Base-by-base conservation (phyloP, 441 rosid genomes). In the Eruca vesicaria region DNA sequence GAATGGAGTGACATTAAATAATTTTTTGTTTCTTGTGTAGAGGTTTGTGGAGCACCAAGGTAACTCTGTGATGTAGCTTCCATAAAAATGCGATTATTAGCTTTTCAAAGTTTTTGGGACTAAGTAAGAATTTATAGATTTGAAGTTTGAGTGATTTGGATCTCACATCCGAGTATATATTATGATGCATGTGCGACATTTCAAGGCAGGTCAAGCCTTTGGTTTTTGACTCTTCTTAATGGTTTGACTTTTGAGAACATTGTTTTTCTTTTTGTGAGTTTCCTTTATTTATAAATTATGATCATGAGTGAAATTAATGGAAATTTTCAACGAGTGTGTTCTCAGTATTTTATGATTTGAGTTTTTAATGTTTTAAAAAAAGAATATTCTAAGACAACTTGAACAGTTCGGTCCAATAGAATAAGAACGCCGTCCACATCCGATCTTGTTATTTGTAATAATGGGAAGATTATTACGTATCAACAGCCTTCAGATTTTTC, bases 1-100 rank as follows among this genome's bases (percentile, higher is more conserved):
- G 90, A 82, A 76, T 86, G 91, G 8, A 91, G 86, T 5, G 84
- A 76, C 16, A 80, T 68, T 35, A 71, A 71, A 72, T 77, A 82
- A 35, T 80, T 43, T 45, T 76, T 77, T 0, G 68, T 58, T 65
- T 9, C 50, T 16, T 4, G 48, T 43, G 61, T 41, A 56, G 10
- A 33, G 23, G 31, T 69, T 69, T 76, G 71, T 76, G 69, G 80
- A 23, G 61, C 31, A 8, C 19, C 23, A 56, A 43, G 55, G 71
- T 70, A 69, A 68, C 20, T 62, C 16, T 38, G 45, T 55, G 75
- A 63, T 28, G 61, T 56, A 32, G 43, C 57, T 4, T 26, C 14
- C 0, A 68, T 50, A 16, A 11, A 33, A 19, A 16, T 68, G 36
- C 26, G 63, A 61, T 59, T 68, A 31, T 15, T n/a, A 60, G 61